These are phyloP conservation scores for Globisporangium viniferum DNA, from an alignment of 352 stramenopile species.

Conservation along the genomic window DNA sequence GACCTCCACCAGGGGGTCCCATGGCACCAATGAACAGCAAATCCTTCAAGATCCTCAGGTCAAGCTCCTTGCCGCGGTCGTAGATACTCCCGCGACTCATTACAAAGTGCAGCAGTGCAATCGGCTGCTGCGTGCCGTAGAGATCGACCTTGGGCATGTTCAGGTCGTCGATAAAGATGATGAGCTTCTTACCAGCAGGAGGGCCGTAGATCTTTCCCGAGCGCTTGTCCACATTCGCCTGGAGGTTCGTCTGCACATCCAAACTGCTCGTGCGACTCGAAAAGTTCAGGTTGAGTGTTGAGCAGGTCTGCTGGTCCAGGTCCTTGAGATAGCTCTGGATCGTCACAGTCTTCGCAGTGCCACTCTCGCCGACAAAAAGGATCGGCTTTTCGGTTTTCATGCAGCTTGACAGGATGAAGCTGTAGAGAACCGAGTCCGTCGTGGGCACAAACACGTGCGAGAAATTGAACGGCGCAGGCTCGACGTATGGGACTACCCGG, in stretches of 20 bases:
- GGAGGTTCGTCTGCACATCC: conserved; percentile 94
- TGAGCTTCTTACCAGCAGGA: conserved; percentile 90
- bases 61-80: conserved; percentile 93
- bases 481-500: conserved; percentile 82
- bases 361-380: conserved; percentile 93
- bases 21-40: conserved; percentile 94
- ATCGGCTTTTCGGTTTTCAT: conserved; percentile 88
- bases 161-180: conserved; percentile 95
- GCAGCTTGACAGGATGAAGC: conserved; percentile 85
- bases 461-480: conserved; percentile 93
- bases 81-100: conserved; percentile 92
- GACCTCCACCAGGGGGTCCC: conserved; percentile 91
- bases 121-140: conserved; percentile 95
- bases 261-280: conserved; percentile 91
- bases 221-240: conserved; percentile 95
- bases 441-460: conserved; percentile 95
- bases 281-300: conserved; percentile 90
- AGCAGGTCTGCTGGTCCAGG: conserved; percentile 65
- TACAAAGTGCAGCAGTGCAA: conserved; percentile 93
- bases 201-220: conserved; percentile 94
- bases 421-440: conserved; percentile 94
- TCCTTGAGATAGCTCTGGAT: conserved; percentile 93
- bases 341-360: conserved; percentile 95
- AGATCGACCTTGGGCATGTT: conserved; percentile 97
- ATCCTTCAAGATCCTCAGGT: conserved; percentile 92